Evolutionary conservation across 768 basidiomycete genomes (phyloP).

Genomic region (Tricholoma flavovirens): DNA sequence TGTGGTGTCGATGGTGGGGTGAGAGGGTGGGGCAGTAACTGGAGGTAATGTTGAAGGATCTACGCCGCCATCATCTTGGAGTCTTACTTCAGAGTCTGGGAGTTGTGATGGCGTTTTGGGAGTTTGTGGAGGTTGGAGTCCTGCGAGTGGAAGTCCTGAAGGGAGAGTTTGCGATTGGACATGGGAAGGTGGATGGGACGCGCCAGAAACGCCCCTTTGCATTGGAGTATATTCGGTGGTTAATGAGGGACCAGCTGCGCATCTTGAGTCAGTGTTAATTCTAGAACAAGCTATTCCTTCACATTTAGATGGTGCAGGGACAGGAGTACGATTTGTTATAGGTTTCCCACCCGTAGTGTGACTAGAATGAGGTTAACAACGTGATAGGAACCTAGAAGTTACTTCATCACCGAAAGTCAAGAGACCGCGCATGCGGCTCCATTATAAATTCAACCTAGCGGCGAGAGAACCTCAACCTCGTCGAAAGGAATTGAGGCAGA

Average conservation of each 20-base stretch:
- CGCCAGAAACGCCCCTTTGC: slow-evolving; percentile 41
- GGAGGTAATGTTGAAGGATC: slow-evolving; percentile 63
- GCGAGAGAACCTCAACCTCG: background rate
- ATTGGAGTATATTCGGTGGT: slow-evolving; percentile 83
- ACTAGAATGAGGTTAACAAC: slow-evolving; percentile 17
- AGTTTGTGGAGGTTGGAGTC: slow-evolving; percentile 6
- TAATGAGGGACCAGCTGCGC: slow-evolving; percentile 32
- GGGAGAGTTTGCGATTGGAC: slow-evolving; percentile 15
- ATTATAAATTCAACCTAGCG: slow-evolving; percentile 90
- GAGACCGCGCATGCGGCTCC: slow-evolving; percentile 66
- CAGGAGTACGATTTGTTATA: slow-evolving; percentile 25
- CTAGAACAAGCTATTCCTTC: background rate
- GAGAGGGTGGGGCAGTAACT: slow-evolving; percentile 68
- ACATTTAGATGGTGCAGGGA: slow-evolving; percentile 30
- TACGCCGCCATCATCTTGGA: slow-evolving; percentile 41
- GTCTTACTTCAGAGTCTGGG: slow-evolving; percentile 10
- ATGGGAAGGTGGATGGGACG: slow-evolving; percentile 13
- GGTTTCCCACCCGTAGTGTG: slow-evolving; percentile 30
- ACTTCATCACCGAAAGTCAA: slow-evolving; percentile 62
- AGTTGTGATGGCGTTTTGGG: slow-evolving; percentile 9
- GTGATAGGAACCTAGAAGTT: background rate
- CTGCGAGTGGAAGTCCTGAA: slow-evolving; percentile 16
- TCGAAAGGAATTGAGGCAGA: background rate
- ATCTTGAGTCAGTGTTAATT: background rate
- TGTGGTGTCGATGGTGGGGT: slow-evolving; percentile 70